These are phyloP conservation scores for Discostella stelligeroides DNA, from an alignment of 108 stramenopile species.

Conservation along the genomic window DNA sequence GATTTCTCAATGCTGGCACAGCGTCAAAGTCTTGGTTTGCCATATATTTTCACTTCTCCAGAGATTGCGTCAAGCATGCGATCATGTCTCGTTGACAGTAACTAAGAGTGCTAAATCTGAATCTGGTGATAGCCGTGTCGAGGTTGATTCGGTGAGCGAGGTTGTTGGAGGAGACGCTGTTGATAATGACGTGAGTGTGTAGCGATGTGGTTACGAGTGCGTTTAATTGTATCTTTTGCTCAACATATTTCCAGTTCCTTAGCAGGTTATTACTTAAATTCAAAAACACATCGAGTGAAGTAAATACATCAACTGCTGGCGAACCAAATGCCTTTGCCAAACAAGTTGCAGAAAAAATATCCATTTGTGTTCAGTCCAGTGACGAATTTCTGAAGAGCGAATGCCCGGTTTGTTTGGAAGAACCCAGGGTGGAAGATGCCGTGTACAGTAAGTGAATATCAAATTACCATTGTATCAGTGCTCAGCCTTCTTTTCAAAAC, in stretches of 20 bases:
- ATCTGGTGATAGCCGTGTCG: neutral
- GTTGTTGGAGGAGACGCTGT: conserved; percentile 1
- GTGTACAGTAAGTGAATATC: conserved; percentile 47
- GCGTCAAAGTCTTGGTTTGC: conserved; percentile 82
- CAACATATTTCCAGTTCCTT: conserved; percentile 41
- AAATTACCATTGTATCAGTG: neutral
- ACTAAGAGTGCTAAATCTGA: conserved; percentile 40
- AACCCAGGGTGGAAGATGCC: conserved; percentile 59
- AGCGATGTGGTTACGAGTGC: too few relatives aligned
- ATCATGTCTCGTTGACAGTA: conserved; percentile 84
- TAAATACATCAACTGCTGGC: neutral
- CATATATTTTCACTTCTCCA: conserved; percentile 86
- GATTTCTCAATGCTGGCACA: conserved; percentile 66
- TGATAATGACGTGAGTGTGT: conserved; percentile 21
- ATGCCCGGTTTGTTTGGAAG: conserved; percentile 82
- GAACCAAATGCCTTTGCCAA: conserved; percentile 45
- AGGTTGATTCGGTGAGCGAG: neutral
- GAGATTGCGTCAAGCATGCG: conserved; percentile 79
- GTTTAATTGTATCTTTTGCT: neutral
- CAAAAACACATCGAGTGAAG: conserved; percentile 37
- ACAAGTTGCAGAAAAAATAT: conserved; percentile 59
- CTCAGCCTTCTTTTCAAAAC: neutral
- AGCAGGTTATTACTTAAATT: conserved; percentile 55
- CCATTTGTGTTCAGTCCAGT: conserved; percentile 54
- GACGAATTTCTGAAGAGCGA: conserved; percentile 66